A percentile compares a stretch with the other conserved stretches of the same genome.
phyloP scores from a whole-genome alignment of 805 yeast genomes.

The Candida verbasci region DNA sequence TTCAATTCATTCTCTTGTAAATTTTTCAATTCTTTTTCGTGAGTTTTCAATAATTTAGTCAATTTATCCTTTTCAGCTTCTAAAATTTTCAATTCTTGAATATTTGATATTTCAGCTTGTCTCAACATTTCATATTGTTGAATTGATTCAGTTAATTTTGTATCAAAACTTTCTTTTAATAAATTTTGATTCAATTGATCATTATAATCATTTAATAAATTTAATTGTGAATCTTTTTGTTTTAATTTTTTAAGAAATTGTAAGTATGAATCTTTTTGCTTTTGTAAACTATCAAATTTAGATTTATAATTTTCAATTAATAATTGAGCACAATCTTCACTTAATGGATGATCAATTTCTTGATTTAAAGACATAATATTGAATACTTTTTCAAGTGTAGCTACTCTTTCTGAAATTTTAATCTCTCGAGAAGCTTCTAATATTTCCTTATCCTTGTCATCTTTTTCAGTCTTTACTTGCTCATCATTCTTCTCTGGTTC shows the following conservation, averaged over 20 bases:
- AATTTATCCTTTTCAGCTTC: slow-evolving; percentile 43
- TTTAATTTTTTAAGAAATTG: slow-evolving; percentile 68
- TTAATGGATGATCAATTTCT: slow-evolving; percentile 79
- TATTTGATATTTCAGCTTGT: slow-evolving; percentile 26
- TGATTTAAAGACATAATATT: slow-evolving; percentile 64
- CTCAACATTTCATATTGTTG: slow-evolving; percentile 45
- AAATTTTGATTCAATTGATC: slow-evolving; percentile 10
- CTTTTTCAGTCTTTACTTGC: too few relatives aligned
- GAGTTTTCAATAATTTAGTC: slow-evolving; percentile 42
- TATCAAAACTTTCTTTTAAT: slow-evolving; percentile 15
- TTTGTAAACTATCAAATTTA: slow-evolving; percentile 67
- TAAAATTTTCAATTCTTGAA: slow-evolving; percentile 29
- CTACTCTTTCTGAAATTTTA: slow-evolving; percentile 46
- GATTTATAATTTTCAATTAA: slow-evolving; percentile 60
- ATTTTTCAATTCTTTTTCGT: slow-evolving; percentile 35
- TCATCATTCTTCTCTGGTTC: slow-evolving; percentile 8
- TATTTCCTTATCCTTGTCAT: neutral
- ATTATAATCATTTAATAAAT: slow-evolving; percentile 1
- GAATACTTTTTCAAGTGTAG: slow-evolving; percentile 60
- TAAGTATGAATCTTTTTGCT: slow-evolving; percentile 75
- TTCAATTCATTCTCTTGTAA: slow-evolving; percentile 42
- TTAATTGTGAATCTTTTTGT: slow-evolving; percentile 17
- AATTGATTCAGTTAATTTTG: slow-evolving; percentile 42
- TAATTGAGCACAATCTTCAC: slow-evolving; percentile 75
- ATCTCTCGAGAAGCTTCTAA: slow-evolving; percentile 10